Percentiles rank a stretch among this genome's conserved stretches.
These are phyloP conservation scores for Pseudotsuga menziesii DNA, from an alignment of 75 land plant species.

Conservation along the genomic window DNA sequence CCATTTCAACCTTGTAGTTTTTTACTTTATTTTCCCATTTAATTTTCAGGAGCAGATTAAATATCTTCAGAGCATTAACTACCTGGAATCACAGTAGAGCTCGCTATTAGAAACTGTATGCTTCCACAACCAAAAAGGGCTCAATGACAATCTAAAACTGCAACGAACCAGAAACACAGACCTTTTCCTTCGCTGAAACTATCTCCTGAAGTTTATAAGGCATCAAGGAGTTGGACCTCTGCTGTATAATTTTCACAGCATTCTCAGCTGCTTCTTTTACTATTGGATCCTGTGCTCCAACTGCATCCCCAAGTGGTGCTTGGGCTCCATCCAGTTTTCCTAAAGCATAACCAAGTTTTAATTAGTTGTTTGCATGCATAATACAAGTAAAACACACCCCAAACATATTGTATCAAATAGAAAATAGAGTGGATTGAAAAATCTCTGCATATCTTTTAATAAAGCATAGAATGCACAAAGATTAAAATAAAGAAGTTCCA, in stretches of 20 bases:
- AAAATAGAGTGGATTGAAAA: not conserved
- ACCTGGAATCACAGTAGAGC: conserved; percentile 14
- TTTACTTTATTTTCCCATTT: conserved; percentile 31
- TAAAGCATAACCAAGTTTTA: not conserved
- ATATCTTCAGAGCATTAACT: conserved; percentile 10
- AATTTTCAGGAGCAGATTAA: conserved; percentile 29
- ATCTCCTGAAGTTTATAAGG: conserved; percentile 41
- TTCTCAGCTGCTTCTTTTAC: conserved; percentile 41
- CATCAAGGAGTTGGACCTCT: conserved; percentile 41
- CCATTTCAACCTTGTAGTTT: conserved; percentile 26
- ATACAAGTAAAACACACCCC: not conserved
- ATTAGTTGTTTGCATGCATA: not conserved
- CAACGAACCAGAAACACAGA: not conserved
- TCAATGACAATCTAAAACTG: not conserved
- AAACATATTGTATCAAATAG: not conserved
- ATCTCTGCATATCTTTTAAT: too few relatives aligned
- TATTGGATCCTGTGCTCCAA: conserved; percentile 27
- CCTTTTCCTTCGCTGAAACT: conserved; percentile 37
- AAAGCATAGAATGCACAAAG: too few relatives aligned
- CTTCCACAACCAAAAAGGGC: not conserved
- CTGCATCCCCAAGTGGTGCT: conserved; percentile 18
- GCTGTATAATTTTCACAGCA: conserved; percentile 26
- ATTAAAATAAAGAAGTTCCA: too few relatives aligned
- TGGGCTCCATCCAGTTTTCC: conserved; percentile 17
- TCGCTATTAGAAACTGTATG: not conserved